Conservation (phyloP, 495 filamentous ascomycete genomes). For the Elasticomyces elasticus region DNA sequence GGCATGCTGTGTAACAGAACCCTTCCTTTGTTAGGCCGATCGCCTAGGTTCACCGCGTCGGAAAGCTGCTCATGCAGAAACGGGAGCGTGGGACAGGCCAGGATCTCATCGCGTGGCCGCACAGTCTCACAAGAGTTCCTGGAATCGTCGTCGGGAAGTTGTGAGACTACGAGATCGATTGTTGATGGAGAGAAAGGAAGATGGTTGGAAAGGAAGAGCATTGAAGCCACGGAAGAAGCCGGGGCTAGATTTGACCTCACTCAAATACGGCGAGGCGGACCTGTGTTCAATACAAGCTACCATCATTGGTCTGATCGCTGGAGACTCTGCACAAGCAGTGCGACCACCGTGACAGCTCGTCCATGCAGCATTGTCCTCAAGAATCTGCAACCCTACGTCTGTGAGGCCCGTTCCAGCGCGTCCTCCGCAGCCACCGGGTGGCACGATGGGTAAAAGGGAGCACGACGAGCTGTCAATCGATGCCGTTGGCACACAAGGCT, state of each 20-base stretch:
- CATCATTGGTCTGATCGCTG: not conserved
- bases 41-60: too few relatives aligned
- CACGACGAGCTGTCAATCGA: conserved; percentile 10
- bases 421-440: not conserved
- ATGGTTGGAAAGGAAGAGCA: too few relatives aligned
- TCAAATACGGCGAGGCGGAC: not conserved
- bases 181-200: too few relatives aligned
- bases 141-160: not conserved
- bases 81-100: not conserved
- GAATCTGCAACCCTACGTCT: not conserved
- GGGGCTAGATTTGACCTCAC: not conserved
- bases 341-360: not conserved
- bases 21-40: not conserved
- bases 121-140: not conserved
- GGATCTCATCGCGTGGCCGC: not conserved
- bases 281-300: not conserved
- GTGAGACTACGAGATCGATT: too few relatives aligned
- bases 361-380: not conserved
- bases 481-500: conserved; percentile 13
- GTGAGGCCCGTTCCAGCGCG: not conserved
- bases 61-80: not conserved
- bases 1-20: not conserved
- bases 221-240: too few relatives aligned
- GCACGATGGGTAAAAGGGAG: conserved; percentile 10
- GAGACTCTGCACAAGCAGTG: not conserved